phyloP scores from a whole-genome alignment of 306 rosid genomes.

The Mucuna pruriens region DNA sequence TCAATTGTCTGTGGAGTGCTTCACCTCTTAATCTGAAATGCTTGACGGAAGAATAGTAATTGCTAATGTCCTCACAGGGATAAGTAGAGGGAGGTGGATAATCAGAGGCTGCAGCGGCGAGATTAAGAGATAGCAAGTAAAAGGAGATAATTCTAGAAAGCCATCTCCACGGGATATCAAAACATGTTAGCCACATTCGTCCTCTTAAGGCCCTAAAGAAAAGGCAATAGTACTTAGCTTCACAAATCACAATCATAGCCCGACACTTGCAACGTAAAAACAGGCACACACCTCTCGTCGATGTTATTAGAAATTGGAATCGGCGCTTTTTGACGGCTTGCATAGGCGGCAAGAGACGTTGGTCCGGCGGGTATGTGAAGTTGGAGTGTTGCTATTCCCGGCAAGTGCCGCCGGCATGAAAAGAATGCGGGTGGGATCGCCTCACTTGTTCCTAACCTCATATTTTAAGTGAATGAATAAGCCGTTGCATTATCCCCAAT shows the following conservation, averaged over 20 bases:
- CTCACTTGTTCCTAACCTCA: neutral
- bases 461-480: neutral
- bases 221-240: constrained; percentile 16
- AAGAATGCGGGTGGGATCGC: neutral
- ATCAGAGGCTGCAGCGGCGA: constrained; percentile 52
- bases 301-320: neutral
- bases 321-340: constrained; percentile 9
- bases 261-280: neutral
- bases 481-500: neutral
- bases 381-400: neutral
- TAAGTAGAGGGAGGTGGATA: constrained; percentile 49
- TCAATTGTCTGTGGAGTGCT: constrained; percentile 56
- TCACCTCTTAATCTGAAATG: constrained; percentile 51
- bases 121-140: constrained; percentile 62
- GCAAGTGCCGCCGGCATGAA: constrained; percentile 10
- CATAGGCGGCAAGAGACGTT: neutral
- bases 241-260: neutral
- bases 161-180: constrained; percentile 52
- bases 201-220: constrained; percentile 36
- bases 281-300: neutral
- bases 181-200: constrained; percentile 35
- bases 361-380: neutral
- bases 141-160: constrained; percentile 51
- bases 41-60: constrained; percentile 52
- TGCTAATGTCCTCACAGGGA: constrained; percentile 59